Base-by-base conservation (phyloP, 768 basidiomycete genomes). In the Pleurotus sapidus region DNA sequence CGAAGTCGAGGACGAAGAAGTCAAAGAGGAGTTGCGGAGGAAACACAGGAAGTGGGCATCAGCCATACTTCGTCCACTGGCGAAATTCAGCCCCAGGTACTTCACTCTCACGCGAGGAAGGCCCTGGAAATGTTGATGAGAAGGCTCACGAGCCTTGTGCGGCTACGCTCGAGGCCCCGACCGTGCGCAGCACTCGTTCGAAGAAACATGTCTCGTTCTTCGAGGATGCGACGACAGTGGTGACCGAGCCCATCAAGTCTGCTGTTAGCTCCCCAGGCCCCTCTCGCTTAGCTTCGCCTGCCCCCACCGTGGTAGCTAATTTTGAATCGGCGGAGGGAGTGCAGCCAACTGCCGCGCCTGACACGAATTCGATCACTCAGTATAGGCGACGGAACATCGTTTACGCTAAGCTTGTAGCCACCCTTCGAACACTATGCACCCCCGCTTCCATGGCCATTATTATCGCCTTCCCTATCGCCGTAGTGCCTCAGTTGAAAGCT, bases 1-100 rank as follows among this genome's bases (percentile, higher is more conserved):
- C 0, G 87, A 89, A 54, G 71, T 87, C 2, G 78, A 84, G 54
- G 71, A 78, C 7, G 81, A 84, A 50, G 82, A 84, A 55, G 73
- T 88, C 4, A 73, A 73, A 46, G 78, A 81, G 46, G 69, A 68
- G 3, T 72, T 83, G 57, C 72, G 68, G 11, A 60, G 60, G 6
- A 77, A 73, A 56, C 75, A 80, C 6, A 67, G 61, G 30, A 59
- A 59, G 37, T 59, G 70, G 46, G 18, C 65, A 0, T 63, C 60
- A 46, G 64, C 60, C 5, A 59, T 66, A 43, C 59, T 67, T 3
- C 50, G 58, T 17, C 48, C 47, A 11, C 11, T 71, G 2, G 46
- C 54, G 9, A 38, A 45, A 42, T 43, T 63, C 14, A 48, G 30
- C 4, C 45, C 45, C n/a, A 27, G 20, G 20, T 9, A 53, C 39